Base-by-base conservation (phyloP, 1,284 basidiomycete genomes). In the Puccinia horiana region DNA sequence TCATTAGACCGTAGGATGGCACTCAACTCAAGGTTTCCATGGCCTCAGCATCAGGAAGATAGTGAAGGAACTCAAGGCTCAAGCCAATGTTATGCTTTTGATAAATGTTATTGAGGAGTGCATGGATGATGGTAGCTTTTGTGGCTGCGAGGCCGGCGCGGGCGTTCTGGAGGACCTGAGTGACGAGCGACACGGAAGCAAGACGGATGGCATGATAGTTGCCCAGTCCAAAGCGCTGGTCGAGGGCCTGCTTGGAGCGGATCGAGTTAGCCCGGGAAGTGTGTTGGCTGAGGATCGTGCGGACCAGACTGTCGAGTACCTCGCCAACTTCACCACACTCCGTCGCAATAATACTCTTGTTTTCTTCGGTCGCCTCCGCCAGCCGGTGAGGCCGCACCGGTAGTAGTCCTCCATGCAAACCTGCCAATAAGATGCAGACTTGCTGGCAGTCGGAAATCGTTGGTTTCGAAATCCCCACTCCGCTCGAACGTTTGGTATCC, bases 281-380 rank as follows among this genome's bases (percentile, higher is more conserved):
- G 85, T 93, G 93, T 86, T 93, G 92, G 52, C 91, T 91, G 26
- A 94, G 89, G 81, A 93, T 90, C 0, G 92, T 93, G 47, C 91
- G 90, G 29, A 93, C 90, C 83, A 93, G 88, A 0, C 92, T 89
- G 84, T 93, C 93, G 72, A 93, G 89, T 65, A 93, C 91, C 82
- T 91, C 90, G 0, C 90, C 63, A 20, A 70, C 79, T 42, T 77
- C 81, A 63, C 75, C 76, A 37, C 81, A 72, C 54, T 70, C 70
- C 56, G 42, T 67, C 72, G 73, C 52, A 6, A 86, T 84, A 69
- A 85, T 84, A 2, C 84, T 85, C 84, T 85, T 83, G 47, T 78
- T 72, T 3, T 70, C 58, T 14, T 70, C 69, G 20, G 44, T 52
- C 16, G 47, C 29, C 35, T 35, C 35, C 32, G 6, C 8, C 32